Conservation (phyloP, 306 rosid genomes). For the Trifolium subterraneum region DNA sequence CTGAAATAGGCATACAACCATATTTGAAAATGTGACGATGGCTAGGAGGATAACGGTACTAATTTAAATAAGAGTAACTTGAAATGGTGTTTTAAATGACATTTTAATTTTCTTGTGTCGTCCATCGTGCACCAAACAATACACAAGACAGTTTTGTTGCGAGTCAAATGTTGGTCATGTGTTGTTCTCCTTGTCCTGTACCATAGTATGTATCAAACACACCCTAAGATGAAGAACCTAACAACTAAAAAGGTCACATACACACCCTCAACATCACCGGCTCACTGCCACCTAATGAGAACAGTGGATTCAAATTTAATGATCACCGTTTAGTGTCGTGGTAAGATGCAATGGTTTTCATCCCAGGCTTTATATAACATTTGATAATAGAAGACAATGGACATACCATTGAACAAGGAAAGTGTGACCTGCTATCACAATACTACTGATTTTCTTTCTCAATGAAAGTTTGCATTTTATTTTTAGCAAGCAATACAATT, state of each 20-base stretch:
- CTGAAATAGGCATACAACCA: not conserved
- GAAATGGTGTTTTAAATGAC: not conserved
- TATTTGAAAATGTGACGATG: not conserved
- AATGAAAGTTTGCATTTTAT: slow-evolving; percentile 1
- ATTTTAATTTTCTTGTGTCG: too few species aligned
- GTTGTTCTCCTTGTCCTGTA: too few species aligned
- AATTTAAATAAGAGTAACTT: not conserved
- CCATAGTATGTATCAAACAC: too few species aligned
- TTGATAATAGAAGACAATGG: not conserved
- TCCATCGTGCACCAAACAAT: too few species aligned
- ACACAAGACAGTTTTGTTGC: too few species aligned
- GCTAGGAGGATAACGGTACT: not conserved
- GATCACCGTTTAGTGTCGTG: not conserved
- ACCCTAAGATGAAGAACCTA: not conserved
- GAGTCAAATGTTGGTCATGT: too few species aligned
- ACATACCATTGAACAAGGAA: slow-evolving; percentile 17
- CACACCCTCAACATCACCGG: not conserved
- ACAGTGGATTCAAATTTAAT: not conserved
- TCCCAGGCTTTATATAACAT: not conserved
- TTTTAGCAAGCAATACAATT: too few species aligned
- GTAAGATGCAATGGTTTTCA: slow-evolving; percentile 9
- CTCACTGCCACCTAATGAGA: not conserved
- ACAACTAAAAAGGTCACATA: not conserved
- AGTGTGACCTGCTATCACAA: not conserved
- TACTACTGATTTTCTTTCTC: slow-evolving; percentile 14